phyloP scores from a whole-genome alignment of 2,329 filamentous ascomycete genomes.

The Talaromyces amestolkiae region DNA sequence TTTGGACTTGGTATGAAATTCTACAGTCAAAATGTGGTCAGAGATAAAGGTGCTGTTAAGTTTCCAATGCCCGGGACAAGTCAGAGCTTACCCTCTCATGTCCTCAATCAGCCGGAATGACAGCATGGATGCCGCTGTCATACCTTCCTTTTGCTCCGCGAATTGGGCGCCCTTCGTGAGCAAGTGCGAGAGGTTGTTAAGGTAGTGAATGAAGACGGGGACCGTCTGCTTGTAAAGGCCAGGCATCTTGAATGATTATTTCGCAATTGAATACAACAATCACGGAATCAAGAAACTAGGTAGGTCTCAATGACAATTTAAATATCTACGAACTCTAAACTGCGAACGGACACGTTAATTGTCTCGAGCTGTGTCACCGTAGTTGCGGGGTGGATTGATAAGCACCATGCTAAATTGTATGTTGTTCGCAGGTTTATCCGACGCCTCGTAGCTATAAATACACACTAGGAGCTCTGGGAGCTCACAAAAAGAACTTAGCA shows the following conservation, averaged over 20 bases:
- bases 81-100: conserved; percentile 38
- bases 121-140: conserved; percentile 33
- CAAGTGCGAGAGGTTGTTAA: conserved; percentile 44
- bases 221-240: conserved; percentile 39
- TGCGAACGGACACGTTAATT: not conserved
- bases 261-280: not conserved
- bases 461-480: not conserved
- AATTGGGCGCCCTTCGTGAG: conserved; percentile 47
- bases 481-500: not conserved
- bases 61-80: not conserved
- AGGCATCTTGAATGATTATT: conserved; percentile 6
- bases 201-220: conserved; percentile 42
- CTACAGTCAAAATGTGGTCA: not conserved
- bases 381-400: not conserved
- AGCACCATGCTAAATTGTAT: not conserved
- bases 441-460: not conserved
- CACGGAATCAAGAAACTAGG: not conserved
- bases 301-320: not conserved
- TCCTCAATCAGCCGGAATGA: conserved; percentile 48
- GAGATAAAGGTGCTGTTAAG: not conserved
- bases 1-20: conserved; percentile 51
- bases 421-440: not conserved
- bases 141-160: conserved; percentile 34
- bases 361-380: not conserved
- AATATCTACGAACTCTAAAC: not conserved